Conservation (phyloP, 768 basidiomycete genomes). For the Naematelia aurantialba region DNA sequence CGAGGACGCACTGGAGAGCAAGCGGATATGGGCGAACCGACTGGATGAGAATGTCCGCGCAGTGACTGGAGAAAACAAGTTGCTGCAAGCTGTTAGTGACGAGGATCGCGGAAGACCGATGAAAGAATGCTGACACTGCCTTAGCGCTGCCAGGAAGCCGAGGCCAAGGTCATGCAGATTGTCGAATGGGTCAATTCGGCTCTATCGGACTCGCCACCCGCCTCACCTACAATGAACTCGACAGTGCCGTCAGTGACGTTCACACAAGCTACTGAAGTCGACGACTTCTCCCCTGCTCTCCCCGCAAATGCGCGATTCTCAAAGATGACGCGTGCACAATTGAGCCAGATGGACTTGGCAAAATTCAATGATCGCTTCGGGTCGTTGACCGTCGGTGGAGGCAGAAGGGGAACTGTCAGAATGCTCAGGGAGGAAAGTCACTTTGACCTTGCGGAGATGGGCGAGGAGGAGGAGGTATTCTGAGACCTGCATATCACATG, state of each 20-base stretch:
- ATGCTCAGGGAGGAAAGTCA: slow-evolving; percentile 43
- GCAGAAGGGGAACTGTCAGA: slow-evolving; percentile 14
- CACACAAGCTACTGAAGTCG: slow-evolving; percentile 22
- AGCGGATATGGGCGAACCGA: slow-evolving; percentile 43
- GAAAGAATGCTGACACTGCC: neutral
- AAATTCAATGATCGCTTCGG: slow-evolving; percentile 34
- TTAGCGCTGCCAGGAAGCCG: slow-evolving; percentile 25
- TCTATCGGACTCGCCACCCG: slow-evolving; percentile 2
- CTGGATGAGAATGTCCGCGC: slow-evolving; percentile 43
- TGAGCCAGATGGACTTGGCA: slow-evolving; percentile 39
- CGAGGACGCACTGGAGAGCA: slow-evolving; percentile 32
- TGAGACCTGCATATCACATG: too few relatives aligned
- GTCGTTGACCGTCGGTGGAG: slow-evolving; percentile 15
- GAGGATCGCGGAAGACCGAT: too few relatives aligned
- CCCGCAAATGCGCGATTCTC: neutral
- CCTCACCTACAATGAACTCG: neutral
- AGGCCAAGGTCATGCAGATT: slow-evolving; percentile 26
- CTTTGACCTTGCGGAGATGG: slow-evolving; percentile 33
- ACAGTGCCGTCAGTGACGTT: slow-evolving; percentile 6
- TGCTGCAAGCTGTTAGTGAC: slow-evolving; percentile 7
- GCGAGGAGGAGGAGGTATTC: slow-evolving; percentile 28
- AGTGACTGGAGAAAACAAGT: slow-evolving; percentile 37
- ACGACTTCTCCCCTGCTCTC: slow-evolving; percentile 15
- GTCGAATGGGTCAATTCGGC: slow-evolving; percentile 28
- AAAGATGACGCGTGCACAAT: slow-evolving; percentile 23